Percentiles rank a stretch among this genome's conserved stretches.
Conservation (phyloP, 2,329 filamentous ascomycete species). For the Colletotrichum sp. region DNA sequence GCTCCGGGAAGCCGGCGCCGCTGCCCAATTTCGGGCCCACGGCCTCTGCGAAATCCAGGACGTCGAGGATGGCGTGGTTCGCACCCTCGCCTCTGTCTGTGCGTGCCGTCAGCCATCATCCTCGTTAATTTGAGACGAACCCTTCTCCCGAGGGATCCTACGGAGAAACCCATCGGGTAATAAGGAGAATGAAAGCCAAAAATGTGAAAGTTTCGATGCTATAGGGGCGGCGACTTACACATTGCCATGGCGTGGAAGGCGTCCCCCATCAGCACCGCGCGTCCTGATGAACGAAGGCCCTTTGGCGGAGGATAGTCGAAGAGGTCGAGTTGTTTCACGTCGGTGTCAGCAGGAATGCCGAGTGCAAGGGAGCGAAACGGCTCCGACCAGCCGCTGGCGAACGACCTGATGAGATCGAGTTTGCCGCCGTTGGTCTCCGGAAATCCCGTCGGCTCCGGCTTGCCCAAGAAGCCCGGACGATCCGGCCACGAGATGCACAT, state of each 20-base stretch:
- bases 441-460: constrained; percentile 36
- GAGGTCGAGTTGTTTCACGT: constrained; percentile 49
- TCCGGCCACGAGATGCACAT: constrained; percentile 58
- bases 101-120: neutral
- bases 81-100: constrained; percentile 62
- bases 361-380: constrained; percentile 50
- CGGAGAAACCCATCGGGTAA: neutral
- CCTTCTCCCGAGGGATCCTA: neutral
- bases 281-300: constrained; percentile 40
- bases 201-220: neutral
- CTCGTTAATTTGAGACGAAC: neutral
- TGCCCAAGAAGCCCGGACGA: constrained; percentile 35
- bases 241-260: constrained; percentile 64
- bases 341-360: constrained; percentile 42
- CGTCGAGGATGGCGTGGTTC: constrained; percentile 61
- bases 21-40: constrained; percentile 27
- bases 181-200: neutral
- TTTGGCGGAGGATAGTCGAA: constrained; percentile 52
- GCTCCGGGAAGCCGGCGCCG: neutral
- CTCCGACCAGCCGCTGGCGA: constrained; percentile 53
- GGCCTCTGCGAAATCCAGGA: constrained; percentile 45
- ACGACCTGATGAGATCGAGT: constrained; percentile 43
- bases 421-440: constrained; percentile 44
- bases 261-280: constrained; percentile 56
- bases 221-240: constrained; percentile 47